Conservation (phyloP, 176 grass and related monocot genomes). For the Triticum dicoccoides region DNA sequence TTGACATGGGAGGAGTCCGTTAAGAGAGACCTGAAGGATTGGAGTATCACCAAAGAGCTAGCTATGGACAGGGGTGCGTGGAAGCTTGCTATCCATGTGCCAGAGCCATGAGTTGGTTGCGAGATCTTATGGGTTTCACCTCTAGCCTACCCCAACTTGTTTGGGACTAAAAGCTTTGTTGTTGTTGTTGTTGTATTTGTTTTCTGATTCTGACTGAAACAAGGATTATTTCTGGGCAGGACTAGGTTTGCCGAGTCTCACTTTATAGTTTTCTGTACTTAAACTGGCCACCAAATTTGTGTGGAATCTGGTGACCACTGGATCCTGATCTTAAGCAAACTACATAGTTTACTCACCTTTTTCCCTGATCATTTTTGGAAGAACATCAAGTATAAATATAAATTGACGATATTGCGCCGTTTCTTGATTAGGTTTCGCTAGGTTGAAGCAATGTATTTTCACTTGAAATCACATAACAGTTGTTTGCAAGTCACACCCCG, state of each 20-base stretch:
- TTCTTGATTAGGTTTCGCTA: background rate
- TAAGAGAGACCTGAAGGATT: too few species aligned
- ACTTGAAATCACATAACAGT: background rate
- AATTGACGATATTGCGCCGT: background rate
- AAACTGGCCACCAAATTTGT: background rate
- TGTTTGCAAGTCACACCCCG: background rate
- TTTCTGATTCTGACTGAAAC: background rate
- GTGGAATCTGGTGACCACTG: background rate
- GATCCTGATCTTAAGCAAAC: background rate
- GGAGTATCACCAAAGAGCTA: too few species aligned
- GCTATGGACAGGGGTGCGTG: too few species aligned
- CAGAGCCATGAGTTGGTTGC: too few species aligned
- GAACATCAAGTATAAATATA: constrained; percentile 6
- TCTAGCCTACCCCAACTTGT: too few species aligned
- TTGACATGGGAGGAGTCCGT: too few species aligned
- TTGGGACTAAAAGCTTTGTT: too few species aligned
- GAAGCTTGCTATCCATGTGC: too few species aligned
- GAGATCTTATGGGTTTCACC: too few species aligned
- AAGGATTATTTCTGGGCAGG: background rate
- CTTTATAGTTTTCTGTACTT: background rate
- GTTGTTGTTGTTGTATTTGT: background rate
- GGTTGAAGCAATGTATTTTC: background rate
- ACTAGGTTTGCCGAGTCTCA: background rate
- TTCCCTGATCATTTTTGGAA: background rate
- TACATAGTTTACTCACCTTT: background rate